Base-by-base conservation (phyloP, 108 stramenopile species). In the Fragilaria radians region DNA sequence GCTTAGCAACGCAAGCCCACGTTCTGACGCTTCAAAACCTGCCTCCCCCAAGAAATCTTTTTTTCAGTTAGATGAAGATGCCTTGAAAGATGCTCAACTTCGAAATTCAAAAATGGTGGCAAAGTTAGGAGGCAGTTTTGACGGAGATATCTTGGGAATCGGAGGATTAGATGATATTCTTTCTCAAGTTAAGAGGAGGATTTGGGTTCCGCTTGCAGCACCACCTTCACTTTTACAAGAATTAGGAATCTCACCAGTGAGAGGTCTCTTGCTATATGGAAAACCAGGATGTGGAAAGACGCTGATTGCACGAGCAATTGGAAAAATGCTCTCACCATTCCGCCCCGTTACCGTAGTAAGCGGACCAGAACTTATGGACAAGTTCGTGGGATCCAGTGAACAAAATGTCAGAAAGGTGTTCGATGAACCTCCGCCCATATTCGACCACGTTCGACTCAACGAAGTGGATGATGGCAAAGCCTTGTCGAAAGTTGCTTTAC, bases 91-190 rank as follows among this genome's bases (percentile, higher is more conserved):
- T 32, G 83, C 79, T 32, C 60, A 76, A 14, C 32, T 57, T 22
- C 80, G 71, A 45, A 76, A 83, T 33, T 75, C 84, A 4, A 80
- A 85, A 57, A 50, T 91, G 24, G 80, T 91, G 49, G 89, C 89
- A 11, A 59, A 61, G 21, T 72, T 82, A 24, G 86, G 82, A 46
- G 26, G 63, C n/a, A 71, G 77, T 11, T 92, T 92, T 69, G 69
- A 75, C 0, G 90, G 90, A 18, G 67, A 74, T 52, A 65, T 60
- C 9, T 62, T 93, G 23, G 89, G 85, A 18, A 74, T 91, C 46
- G 89, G 93, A 21, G 93, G 93, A 28, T 67, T 94, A 25, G 88
- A 91, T 61, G 84, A 88, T 56, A 87, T 91, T 0, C 66, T 91
- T 19, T 65, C 76, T 17, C 71, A 86, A 46, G 75, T 94, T 4